phyloP scores from a whole-genome alignment of 495 filamentous ascomycete species.

The Rusavskia elegans region DNA sequence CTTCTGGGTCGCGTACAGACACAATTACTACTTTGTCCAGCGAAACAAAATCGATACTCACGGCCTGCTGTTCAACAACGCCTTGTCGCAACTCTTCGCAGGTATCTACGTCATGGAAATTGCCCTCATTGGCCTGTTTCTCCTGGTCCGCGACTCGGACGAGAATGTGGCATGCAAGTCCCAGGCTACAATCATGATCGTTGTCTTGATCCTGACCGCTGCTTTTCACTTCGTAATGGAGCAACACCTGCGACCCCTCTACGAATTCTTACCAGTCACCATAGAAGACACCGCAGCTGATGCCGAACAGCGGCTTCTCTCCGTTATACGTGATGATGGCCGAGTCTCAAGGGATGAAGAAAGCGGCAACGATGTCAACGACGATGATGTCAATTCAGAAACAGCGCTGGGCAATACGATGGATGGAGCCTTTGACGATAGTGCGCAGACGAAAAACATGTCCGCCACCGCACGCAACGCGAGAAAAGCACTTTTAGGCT shows the following conservation, averaged over 20 bases:
- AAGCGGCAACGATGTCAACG: slow-evolving; percentile 24
- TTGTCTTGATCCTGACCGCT: slow-evolving; percentile 54
- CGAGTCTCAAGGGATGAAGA: slow-evolving; percentile 30
- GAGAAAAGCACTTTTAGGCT: slow-evolving; percentile 5
- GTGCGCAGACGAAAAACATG: slow-evolving; percentile 13
- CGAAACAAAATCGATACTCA: slow-evolving; percentile 85
- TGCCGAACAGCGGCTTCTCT: slow-evolving; percentile 65
- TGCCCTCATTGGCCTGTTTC: slow-evolving; percentile 83
- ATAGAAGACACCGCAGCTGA: slow-evolving; percentile 84
- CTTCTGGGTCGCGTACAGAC: slow-evolving; percentile 91
- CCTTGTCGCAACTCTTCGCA: slow-evolving; percentile 89
- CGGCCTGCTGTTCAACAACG: slow-evolving; percentile 79
- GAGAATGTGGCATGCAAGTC: slow-evolving; percentile 47
- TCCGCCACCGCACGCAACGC: slow-evolving; percentile 9
- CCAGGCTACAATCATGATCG: slow-evolving; percentile 82
- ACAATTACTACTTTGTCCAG: slow-evolving; percentile 89
- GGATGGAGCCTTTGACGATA: slow-evolving; percentile 21
- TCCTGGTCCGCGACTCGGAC: slow-evolving; percentile 53
- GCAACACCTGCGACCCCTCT: slow-evolving; percentile 65
- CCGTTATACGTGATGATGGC: slow-evolving; percentile 48
- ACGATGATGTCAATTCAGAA: background rate
- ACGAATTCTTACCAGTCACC: slow-evolving; percentile 83
- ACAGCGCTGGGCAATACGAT: background rate
- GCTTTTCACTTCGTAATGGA: slow-evolving; percentile 73
- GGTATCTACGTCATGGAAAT: slow-evolving; percentile 92